Evolutionary conservation across 2,329 filamentous ascomycete species (phyloP), one percentile per base, ranked within the genome.

Genomic region (Incumbomyces delicatus): DNA sequence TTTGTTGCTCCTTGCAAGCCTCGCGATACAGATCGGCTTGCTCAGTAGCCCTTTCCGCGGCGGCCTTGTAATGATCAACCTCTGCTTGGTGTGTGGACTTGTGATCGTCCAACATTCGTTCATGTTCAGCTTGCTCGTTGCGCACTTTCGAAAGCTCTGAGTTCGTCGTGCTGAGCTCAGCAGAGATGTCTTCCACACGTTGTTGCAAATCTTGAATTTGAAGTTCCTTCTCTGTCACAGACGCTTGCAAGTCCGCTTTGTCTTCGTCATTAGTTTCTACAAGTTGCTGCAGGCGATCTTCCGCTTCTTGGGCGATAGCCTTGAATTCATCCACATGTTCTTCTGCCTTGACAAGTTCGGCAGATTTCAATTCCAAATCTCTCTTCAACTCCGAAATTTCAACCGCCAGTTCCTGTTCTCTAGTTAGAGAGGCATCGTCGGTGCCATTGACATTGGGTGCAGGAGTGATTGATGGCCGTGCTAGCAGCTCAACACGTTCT

Each of bases 1-100:
- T 85, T 22, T 90, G 89, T 64, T 98, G 92, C 0, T 87, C 83
- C 51, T 92, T 89, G 35, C 96, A 78, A 58, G 96, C 89, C 58
- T 94, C 85, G 61, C 94, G 87, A 61, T 95, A 85, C 61, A 85
- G 87, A 54, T 86, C 81, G 29, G 87, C 81, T 41, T 88, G 83
- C 50, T 87, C 84, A 50, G 80, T 75, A 62, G 90, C 83, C 44
- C 85, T 79, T 54, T 88, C 85, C 48, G 84, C 83, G 55, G 94
- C 85, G 40, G 94, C 87, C 62, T 86, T 92, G 22, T 96, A 71
- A 30, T 87, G 79, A 17, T 77, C 72, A 44, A 95, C 80, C 59
- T 96, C 87, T 8, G 83, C 75, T 57, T 94, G 84, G 5, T 92
- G 73, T 14, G 78, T 76, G 4, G 78, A 71, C 68, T 90, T 94